Evolutionary conservation across 352 stramenopile species (phyloP).

Genomic region (Phytophthora fragariae): DNA sequence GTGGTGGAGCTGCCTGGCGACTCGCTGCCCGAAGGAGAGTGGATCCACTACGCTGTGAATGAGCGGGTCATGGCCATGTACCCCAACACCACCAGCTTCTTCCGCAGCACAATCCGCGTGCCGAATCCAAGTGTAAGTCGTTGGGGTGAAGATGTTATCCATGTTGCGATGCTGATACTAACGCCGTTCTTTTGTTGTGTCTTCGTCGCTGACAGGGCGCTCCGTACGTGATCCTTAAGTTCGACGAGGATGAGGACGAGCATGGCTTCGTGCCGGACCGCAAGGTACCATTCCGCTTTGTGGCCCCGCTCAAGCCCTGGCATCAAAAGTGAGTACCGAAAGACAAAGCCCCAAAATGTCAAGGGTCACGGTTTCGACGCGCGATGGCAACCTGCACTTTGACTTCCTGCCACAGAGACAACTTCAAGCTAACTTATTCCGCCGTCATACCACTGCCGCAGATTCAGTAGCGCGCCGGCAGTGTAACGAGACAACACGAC

Average conservation of each 20-base stretch:
- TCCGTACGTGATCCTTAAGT: slow-evolving; percentile 96
- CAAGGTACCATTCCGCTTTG: slow-evolving; percentile 95
- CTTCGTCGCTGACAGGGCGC: slow-evolving; percentile 50
- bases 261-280: slow-evolving; percentile 91
- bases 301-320: slow-evolving; percentile 84
- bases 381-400: background rate
- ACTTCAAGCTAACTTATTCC: slow-evolving; percentile 18
- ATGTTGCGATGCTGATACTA: slow-evolving; percentile 5
- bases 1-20: slow-evolving; percentile 92
- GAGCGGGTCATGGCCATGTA: slow-evolving; percentile 98
- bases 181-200: slow-evolving; percentile 6
- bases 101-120: slow-evolving; percentile 91
- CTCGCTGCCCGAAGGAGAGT: slow-evolving; percentile 56
- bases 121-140: slow-evolving; percentile 83
- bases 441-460: background rate
- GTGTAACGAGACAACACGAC: slow-evolving; percentile 13
- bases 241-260: slow-evolving; percentile 97
- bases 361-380: too few species aligned
- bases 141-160: background rate
- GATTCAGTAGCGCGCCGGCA: slow-evolving; percentile 42
- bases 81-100: slow-evolving; percentile 98
- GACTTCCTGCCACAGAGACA: background rate
- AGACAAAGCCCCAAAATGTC: background rate
- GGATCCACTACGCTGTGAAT: slow-evolving; percentile 90
- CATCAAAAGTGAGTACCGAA: slow-evolving; percentile 46